Percentiles rank a stretch among this genome's conserved stretches.
Conservation (phyloP, 345 rosid genomes). For the Ceriops decandra region DNA sequence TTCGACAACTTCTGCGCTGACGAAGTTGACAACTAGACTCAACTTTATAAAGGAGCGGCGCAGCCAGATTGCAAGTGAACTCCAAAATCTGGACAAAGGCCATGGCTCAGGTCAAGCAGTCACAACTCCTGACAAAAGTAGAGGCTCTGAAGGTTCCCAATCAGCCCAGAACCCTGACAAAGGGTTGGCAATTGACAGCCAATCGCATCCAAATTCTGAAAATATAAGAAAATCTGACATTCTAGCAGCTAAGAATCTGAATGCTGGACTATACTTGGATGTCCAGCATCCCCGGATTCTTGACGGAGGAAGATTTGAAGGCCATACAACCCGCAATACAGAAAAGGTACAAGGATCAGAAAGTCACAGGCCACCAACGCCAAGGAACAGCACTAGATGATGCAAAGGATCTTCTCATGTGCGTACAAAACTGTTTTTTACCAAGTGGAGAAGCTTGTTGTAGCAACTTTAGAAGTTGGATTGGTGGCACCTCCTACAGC, state of each 20-base stretch:
- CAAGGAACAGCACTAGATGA: slow-evolving; percentile 41
- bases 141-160: slow-evolving; percentile 10
- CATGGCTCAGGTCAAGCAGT: slow-evolving; percentile 23
- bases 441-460: slow-evolving; percentile 11
- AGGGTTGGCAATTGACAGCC: slow-evolving; percentile 16
- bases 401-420: slow-evolving; percentile 2
- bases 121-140: slow-evolving; percentile 3
- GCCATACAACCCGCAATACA: slow-evolving; percentile 18
- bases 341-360: slow-evolving; percentile 35
- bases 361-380: slow-evolving; percentile 16
- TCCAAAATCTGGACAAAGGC: slow-evolving; percentile 52
- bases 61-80: slow-evolving; percentile 57
- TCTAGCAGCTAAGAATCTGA: background rate
- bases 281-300: slow-evolving; percentile 15
- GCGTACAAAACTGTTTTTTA: background rate
- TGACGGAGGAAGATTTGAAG: slow-evolving; percentile 44
- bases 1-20: slow-evolving; percentile 53
- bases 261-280: slow-evolving; percentile 16
- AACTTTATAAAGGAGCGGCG: slow-evolving; percentile 84
- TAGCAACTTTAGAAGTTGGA: background rate
- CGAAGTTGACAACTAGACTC: slow-evolving; percentile 73
- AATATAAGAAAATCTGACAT: slow-evolving; percentile 8
- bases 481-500: slow-evolving; percentile 9
- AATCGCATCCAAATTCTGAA: slow-evolving; percentile 1
- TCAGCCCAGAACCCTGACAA: slow-evolving; percentile 8